These are phyloP conservation scores for Microbotryum lychnidis-dioicae DNA, from an alignment of 1,284 basidiomycete genomes.

Conservation along the genomic window DNA sequence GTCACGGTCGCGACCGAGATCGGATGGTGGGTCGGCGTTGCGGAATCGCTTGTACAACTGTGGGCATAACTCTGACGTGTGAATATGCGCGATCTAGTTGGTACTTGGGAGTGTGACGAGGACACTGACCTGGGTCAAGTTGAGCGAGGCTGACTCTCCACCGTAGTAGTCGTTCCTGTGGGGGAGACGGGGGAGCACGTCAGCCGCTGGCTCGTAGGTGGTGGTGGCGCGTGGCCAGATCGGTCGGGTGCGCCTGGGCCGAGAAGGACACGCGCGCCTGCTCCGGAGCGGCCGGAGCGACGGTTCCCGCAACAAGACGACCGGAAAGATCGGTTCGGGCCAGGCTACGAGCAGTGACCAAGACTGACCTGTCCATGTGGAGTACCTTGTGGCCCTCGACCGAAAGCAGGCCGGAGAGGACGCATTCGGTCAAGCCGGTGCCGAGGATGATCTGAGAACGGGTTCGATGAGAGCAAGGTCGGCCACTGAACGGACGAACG, in stretches of 20 bases:
- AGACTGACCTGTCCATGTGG: constrained; percentile 71
- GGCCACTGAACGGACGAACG: background rate
- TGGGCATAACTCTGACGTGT: background rate
- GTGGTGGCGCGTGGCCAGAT: too few relatives aligned
- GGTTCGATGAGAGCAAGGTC: background rate
- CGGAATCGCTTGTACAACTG: constrained; percentile 97
- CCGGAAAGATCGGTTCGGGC: too few relatives aligned
- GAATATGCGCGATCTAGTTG: background rate
- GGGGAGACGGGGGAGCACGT: too few relatives aligned
- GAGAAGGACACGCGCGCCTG: background rate
- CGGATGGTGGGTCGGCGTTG: constrained; percentile 47
- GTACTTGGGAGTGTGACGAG: background rate
- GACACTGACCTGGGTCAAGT: constrained; percentile 77
- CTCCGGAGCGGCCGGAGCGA: too few relatives aligned
- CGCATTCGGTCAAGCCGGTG: constrained; percentile 96
- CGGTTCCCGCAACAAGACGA: too few relatives aligned
- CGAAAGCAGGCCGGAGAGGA: constrained; percentile 89
- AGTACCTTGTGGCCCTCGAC: constrained; percentile 99
- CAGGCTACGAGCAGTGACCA: too few relatives aligned
- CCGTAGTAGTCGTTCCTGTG: constrained; percentile 92
- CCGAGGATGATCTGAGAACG: constrained; percentile 47
- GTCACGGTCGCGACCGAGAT: constrained; percentile 84
- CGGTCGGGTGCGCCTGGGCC: too few relatives aligned
- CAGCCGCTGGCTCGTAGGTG: too few relatives aligned
- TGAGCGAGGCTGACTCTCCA: constrained; percentile 92